These are phyloP conservation scores for Gautieria morchelliformis DNA, from an alignment of 768 basidiomycete species.

Conservation along the genomic window DNA sequence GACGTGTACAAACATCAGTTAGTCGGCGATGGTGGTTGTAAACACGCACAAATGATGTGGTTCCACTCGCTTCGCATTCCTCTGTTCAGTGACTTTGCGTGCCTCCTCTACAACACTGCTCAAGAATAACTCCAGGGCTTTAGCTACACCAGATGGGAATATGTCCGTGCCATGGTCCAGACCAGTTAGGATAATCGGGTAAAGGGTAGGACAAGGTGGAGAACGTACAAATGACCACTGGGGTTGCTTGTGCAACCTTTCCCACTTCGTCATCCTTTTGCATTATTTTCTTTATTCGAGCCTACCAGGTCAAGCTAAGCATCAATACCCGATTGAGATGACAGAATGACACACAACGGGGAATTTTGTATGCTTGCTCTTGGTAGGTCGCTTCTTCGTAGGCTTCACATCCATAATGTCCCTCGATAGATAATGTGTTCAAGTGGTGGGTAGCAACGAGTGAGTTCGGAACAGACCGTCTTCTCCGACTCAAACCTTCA, in stretches of 20 bases:
- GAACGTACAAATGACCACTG: constrained; percentile 87
- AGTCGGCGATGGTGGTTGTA: neutral
- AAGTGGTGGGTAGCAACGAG: too few relatives aligned
- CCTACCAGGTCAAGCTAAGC: constrained; percentile 34
- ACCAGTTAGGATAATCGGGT: neutral
- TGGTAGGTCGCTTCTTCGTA: constrained; percentile 19
- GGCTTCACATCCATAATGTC: neutral
- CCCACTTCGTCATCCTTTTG: constrained; percentile 99
- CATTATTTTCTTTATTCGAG: constrained; percentile 99
- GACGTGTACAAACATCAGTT: neutral
- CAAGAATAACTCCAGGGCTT: constrained; percentile 89
- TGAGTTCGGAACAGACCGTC: too few relatives aligned
- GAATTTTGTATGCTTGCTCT: constrained; percentile 86
- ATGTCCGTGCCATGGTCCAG: neutral
- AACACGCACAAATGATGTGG: constrained; percentile 81
- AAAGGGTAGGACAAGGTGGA: neutral
- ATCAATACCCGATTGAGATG: neutral
- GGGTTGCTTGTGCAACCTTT: constrained; percentile 94
- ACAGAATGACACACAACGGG: constrained; percentile 57
- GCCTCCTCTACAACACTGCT: constrained; percentile 75
- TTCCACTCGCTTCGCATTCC: constrained; percentile 84
- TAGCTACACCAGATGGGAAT: constrained; percentile 43
- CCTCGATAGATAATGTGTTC: neutral
- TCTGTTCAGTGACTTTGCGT: constrained; percentile 63
- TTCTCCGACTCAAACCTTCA: too few relatives aligned